These are phyloP conservation scores for Neurospora sp. DNA, from an alignment of 495 filamentous ascomycete genomes.

Conservation along the genomic window DNA sequence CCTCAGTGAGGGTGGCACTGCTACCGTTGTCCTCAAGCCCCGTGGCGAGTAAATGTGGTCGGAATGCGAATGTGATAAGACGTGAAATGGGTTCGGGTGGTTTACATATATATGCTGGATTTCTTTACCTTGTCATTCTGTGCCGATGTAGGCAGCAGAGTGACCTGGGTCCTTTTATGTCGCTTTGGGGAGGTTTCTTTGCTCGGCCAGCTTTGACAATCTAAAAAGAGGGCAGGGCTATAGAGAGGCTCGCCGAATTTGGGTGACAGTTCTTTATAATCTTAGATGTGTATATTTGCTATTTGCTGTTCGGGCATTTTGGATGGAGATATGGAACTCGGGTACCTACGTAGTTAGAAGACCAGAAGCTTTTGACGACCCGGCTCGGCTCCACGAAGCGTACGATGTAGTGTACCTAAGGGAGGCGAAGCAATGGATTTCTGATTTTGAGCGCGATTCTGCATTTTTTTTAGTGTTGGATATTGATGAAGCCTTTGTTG, in stretches of 20 bases:
- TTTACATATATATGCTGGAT: background rate
- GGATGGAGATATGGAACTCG: slow-evolving; percentile 2
- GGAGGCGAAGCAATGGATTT: background rate
- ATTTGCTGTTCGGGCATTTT: slow-evolving; percentile 2
- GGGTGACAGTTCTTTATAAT: slow-evolving; percentile 10
- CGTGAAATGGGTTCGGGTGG: background rate
- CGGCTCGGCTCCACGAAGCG: slow-evolving; percentile 25
- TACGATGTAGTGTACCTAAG: background rate
- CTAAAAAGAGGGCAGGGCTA: slow-evolving; percentile 4
- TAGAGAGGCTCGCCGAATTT: slow-evolving; percentile 8
- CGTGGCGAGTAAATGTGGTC: background rate
- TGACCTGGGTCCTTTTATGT: background rate
- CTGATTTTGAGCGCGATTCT: background rate
- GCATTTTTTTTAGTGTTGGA: background rate
- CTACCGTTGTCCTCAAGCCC: slow-evolving; percentile 26
- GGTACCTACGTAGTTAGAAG: slow-evolving; percentile 31
- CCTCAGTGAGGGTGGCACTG: slow-evolving; percentile 25
- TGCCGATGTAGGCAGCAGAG: background rate
- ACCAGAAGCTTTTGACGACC: slow-evolving; percentile 74
- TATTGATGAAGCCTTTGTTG: background rate
- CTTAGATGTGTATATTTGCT: slow-evolving; percentile 37
- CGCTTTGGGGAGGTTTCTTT: background rate
- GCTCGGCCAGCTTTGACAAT: slow-evolving; percentile 2
- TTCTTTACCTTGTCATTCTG: background rate
- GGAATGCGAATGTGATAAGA: background rate